Base-by-base conservation (phyloP, 352 stramenopile species). In the Globisporangium megalacanthum region DNA sequence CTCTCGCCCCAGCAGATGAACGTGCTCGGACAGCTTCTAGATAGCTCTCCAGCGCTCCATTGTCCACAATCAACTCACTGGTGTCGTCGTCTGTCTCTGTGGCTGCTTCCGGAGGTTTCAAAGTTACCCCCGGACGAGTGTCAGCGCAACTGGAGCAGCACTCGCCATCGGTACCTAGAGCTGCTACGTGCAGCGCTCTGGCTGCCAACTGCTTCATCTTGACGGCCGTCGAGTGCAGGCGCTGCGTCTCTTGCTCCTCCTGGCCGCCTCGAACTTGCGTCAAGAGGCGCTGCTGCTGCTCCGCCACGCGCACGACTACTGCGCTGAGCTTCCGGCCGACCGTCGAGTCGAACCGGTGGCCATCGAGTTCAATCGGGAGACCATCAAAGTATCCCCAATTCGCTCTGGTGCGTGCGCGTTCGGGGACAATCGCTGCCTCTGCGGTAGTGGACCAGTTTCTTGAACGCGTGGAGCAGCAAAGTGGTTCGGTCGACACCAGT, bases 11-110 rank as follows among this genome's bases (percentile, higher is more conserved):
- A 22, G 39, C 22, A 10, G 35, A 15, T 37, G 49, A 42, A 22
- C 29, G 13, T 4, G 47, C 6, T 3, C 25, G 5, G 4, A 50
- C 33, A 14, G 10, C 1, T 29, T 33, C 6, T 51, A 64, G 48
- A 29, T 55, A 64, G 22, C 22, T 35, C 50, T 64, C 49, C 13
- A 64, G 44, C 6, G 50, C 52, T 17, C 41, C n/a, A 0, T 64
- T 42, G n/a, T 58, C 41, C 14, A 10, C 5, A 19, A 58, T 50
- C 22, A 44, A 39, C 35, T 8, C 35, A 39, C 35, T 39, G 35
- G 35, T 3, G 37, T 25, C 6, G 37, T 25, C 29, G 20, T 49
- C 10, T 20, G 48, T 35, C 15, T 49, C 10, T 20, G 48, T 35
- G 4, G 39, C 50, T 20, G 20, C 33, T 11, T 6, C 35, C 10